phyloP scores from a whole-genome alignment of 192 early-diverging fungal genomes.

The Rhizophagus prolifer region DNA sequence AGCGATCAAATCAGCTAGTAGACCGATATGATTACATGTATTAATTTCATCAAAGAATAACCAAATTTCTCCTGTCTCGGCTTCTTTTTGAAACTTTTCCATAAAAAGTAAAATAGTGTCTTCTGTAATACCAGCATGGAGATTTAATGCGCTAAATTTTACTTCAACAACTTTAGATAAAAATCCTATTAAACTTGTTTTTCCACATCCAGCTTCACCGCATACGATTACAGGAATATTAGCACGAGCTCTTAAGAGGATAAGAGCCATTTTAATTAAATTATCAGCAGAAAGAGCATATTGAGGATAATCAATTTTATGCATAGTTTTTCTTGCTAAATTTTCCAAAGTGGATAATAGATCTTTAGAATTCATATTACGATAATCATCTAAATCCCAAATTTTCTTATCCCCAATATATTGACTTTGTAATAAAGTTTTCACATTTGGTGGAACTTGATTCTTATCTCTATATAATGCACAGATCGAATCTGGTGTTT shows the following conservation, averaged over 20 bases:
- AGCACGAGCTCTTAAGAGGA: conserved; percentile 24
- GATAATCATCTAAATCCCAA: conserved; percentile 18
- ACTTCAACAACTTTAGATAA: conserved; percentile 24
- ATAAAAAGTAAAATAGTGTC: neutral
- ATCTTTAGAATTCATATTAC: neutral
- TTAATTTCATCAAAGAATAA: conserved; percentile 22
- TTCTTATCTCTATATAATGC: conserved; percentile 19
- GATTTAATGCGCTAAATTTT: neutral
- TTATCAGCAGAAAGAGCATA: conserved; percentile 28
- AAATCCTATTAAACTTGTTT: conserved; percentile 29
- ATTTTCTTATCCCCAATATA: neutral
- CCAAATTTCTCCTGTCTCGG: conserved; percentile 3
- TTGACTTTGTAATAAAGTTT: conserved; percentile 27
- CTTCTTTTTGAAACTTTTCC: neutral
- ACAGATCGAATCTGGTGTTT: conserved; percentile 26
- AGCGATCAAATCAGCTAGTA: too few relatives aligned
- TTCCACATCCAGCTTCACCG: conserved; percentile 29
- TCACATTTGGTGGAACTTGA: conserved; percentile 24
- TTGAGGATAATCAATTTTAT: neutral
- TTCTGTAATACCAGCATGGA: conserved; percentile 27
- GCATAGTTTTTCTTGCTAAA: conserved; percentile 10
- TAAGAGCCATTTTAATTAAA: conserved; percentile 30
- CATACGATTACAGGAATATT: conserved; percentile 30
- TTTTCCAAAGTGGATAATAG: conserved; percentile 10
- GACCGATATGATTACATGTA: too few relatives aligned